Evolutionary conservation across 306 rosid genomes (phyloP).

Genomic region (Gleditsia sinensis): DNA sequence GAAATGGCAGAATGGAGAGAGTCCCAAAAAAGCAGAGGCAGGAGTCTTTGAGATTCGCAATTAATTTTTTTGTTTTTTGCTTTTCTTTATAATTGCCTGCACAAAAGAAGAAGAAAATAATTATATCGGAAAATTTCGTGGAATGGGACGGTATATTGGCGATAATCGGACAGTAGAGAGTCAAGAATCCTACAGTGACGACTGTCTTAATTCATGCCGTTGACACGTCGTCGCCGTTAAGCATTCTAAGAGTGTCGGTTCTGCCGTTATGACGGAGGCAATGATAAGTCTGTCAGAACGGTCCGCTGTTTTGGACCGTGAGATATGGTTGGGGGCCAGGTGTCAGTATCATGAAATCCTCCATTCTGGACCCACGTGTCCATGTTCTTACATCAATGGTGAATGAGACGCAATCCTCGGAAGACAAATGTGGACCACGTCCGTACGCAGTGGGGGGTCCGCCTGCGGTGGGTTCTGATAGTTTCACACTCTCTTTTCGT

Average conservation of each 20-base stretch:
- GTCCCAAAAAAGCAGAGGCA: not conserved
- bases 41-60: not conserved
- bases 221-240: not conserved
- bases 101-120: not conserved
- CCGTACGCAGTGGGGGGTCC: constrained; percentile 6
- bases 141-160: constrained; percentile 14
- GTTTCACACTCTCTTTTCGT: no score
- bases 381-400: not conserved
- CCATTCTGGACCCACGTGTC: no score
- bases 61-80: no score
- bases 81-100: not conserved
- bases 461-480: not conserved
- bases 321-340: constrained; percentile 17
- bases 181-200: not conserved
- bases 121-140: not conserved
- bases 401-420: not conserved
- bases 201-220: not conserved
- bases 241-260: constrained; percentile 44
- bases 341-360: constrained; percentile 27
- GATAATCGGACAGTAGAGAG: not conserved
- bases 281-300: not conserved
- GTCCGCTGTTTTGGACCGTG: not conserved
- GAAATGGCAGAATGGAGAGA: not conserved
- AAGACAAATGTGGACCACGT: not conserved
- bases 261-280: constrained; percentile 13